Percentiles rank a stretch among this genome's conserved stretches.
These are phyloP conservation scores for Roridomyces roridus DNA, from an alignment of 768 basidiomycete species.

Conservation along the genomic window DNA sequence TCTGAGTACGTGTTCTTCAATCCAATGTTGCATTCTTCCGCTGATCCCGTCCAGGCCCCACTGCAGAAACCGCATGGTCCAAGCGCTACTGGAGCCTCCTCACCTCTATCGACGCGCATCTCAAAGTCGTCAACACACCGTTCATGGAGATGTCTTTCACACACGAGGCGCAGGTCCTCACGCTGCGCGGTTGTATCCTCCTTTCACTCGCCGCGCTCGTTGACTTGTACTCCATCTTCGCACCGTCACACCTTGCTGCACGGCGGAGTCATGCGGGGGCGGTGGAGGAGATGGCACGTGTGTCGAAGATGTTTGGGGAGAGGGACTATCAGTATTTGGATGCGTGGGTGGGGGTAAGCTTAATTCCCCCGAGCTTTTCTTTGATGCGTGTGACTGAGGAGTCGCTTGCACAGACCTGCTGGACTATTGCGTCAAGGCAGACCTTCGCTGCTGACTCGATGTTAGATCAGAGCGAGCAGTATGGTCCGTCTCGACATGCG, in stretches of 20 bases:
- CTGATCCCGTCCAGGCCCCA: not conserved
- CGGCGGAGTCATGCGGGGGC: not conserved
- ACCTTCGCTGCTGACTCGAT: too few species aligned
- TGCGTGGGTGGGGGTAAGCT: not conserved
- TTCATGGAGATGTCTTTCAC: not conserved
- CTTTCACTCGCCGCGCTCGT: constrained; percentile 8
- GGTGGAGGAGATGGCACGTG: not conserved
- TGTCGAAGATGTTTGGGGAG: not conserved
- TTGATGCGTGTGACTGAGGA: too few species aligned
- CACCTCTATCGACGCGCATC: not conserved
- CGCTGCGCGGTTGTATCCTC: not conserved
- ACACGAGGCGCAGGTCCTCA: not conserved
- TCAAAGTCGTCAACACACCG: not conserved
- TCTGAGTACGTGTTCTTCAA: too few species aligned
- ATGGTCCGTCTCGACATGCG: too few species aligned
- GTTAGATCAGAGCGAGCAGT: too few species aligned
- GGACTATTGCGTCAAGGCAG: too few species aligned
- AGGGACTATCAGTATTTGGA: not conserved
- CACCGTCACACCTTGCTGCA: constrained; percentile 2
- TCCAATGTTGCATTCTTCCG: too few species aligned
- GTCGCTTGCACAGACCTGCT: too few species aligned
- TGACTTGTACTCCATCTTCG: constrained; percentile 11
- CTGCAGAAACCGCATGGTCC: constrained; percentile 1
- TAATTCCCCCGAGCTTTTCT: too few species aligned
- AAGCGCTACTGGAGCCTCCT: not conserved